A percentile compares a stretch with the other conserved stretches of the same genome.
Evolutionary conservation across 2,329 filamentous ascomycete species (phyloP).

Genomic region (Paraphoma sp.): DNA sequence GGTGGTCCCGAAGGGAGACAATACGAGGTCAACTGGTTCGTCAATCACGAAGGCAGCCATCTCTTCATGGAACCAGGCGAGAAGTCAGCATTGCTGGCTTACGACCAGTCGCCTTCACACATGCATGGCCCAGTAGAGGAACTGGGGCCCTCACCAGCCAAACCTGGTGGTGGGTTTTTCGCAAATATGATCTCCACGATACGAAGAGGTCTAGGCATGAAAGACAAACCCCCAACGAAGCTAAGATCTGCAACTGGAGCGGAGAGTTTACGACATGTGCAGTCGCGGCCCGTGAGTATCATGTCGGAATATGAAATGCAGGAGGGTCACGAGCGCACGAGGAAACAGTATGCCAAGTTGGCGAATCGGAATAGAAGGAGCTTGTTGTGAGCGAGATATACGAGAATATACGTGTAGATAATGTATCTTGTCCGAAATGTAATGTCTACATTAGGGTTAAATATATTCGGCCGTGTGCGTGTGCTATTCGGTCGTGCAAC

Average conservation of each 20-base stretch:
- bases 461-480: no score
- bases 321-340: constrained; percentile 40
- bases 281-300: constrained; percentile 30
- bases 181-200: constrained; percentile 11
- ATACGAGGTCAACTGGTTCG: constrained; percentile 54
- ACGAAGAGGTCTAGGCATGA: constrained; percentile 16
- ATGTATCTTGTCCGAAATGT: no score
- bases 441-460: no score
- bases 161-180: background rate
- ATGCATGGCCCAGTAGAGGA: constrained; percentile 1
- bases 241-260: constrained; percentile 30
- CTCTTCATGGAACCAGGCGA: constrained; percentile 59
- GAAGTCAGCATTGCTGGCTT: constrained; percentile 25
- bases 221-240: constrained; percentile 11
- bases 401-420: no score
- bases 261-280: constrained; percentile 14
- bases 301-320: constrained; percentile 41
- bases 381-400: constrained; percentile 30
- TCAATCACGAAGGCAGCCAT: constrained; percentile 58
- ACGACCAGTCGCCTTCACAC: constrained; percentile 15
- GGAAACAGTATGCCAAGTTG: constrained; percentile 42
- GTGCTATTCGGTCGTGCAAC: no score
- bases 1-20: constrained; percentile 61
- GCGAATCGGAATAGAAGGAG: constrained; percentile 48
- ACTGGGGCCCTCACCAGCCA: background rate